These are phyloP conservation scores for Lepiota subincarnata DNA, from an alignment of 768 basidiomycete species.

Conservation along the genomic window DNA sequence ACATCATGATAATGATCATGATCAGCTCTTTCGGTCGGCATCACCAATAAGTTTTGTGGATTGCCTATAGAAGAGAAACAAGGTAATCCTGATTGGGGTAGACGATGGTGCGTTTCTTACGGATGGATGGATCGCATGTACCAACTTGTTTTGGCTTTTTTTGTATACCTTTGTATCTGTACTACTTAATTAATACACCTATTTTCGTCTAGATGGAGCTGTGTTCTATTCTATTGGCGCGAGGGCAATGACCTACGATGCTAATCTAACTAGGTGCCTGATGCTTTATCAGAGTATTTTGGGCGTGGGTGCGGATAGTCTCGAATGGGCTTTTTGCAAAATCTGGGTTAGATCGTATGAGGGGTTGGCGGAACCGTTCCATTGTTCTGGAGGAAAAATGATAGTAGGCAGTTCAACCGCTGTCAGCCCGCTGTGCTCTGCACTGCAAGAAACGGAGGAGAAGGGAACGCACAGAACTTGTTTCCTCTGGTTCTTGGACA, in stretches of 20 bases:
- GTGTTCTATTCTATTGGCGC: background rate
- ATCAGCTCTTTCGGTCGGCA: too few species aligned
- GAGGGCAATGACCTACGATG: background rate
- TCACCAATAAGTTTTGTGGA: background rate
- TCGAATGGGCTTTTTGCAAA: conserved; percentile 70
- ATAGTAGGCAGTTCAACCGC: background rate
- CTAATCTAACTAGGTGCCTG: conserved; percentile 15
- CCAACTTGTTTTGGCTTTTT: background rate
- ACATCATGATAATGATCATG: too few species aligned
- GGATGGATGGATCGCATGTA: conserved; percentile 1
- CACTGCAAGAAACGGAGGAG: background rate
- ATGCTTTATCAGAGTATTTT: conserved; percentile 70
- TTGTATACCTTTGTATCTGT: conserved; percentile 11
- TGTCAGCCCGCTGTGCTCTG: background rate
- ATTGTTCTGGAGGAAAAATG: conserved; percentile 40
- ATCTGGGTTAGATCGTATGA: conserved; percentile 61
- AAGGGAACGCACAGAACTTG: conserved; percentile 53
- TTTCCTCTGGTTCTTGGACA: conserved; percentile 63
- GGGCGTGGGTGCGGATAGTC: conserved; percentile 74
- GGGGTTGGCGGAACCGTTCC: conserved; percentile 66
- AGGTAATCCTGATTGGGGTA: background rate
- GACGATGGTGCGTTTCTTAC: background rate
- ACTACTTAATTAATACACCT: conserved; percentile 2
- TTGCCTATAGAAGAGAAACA: conserved; percentile 1
- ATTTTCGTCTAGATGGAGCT: background rate